Evolutionary conservation across 495 filamentous ascomycete species (phyloP).

Genomic region (Talaromyces stipitatus): DNA sequence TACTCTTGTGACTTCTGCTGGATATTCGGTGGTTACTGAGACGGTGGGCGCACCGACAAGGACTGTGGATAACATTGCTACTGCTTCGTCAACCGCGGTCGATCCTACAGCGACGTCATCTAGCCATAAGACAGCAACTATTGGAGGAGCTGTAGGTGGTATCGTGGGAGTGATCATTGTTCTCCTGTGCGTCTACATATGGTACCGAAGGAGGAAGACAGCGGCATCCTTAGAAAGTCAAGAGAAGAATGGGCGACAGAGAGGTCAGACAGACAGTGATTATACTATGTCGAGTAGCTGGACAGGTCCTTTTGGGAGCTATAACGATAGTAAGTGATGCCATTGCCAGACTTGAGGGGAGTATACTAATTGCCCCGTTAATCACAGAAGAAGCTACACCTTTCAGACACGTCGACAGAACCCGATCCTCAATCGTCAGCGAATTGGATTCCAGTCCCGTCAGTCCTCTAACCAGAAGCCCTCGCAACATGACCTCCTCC

Average conservation of each 20-base stretch:
- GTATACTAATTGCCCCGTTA: not conserved
- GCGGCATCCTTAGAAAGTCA: not conserved
- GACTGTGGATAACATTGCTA: not conserved
- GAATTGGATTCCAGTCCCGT: not conserved
- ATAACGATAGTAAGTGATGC: not conserved
- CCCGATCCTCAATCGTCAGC: not conserved
- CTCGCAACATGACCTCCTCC: not conserved
- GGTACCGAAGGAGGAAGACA: constrained; percentile 16
- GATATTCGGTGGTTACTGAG: not conserved
- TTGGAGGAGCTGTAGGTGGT: constrained; percentile 24
- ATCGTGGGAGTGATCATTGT: constrained; percentile 15
- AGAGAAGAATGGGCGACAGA: not conserved
- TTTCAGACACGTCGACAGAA: not conserved
- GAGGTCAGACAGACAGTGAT: not conserved
- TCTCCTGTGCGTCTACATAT: constrained; percentile 12
- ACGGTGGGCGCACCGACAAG: not conserved
- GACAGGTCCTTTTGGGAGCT: not conserved
- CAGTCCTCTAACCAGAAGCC: not conserved
- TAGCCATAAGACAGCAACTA: constrained; percentile 9
- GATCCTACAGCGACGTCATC: not conserved
- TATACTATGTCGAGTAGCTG: not conserved
- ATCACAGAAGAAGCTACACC: not conserved
- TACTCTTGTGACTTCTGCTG: constrained; percentile 2
- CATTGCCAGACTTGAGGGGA: not conserved
- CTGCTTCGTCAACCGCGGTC: not conserved